A percentile compares a stretch with the other conserved stretches of the same genome.
phyloP scores from a whole-genome alignment of 495 filamentous ascomycete species.

The Xylaria nigripes region DNA sequence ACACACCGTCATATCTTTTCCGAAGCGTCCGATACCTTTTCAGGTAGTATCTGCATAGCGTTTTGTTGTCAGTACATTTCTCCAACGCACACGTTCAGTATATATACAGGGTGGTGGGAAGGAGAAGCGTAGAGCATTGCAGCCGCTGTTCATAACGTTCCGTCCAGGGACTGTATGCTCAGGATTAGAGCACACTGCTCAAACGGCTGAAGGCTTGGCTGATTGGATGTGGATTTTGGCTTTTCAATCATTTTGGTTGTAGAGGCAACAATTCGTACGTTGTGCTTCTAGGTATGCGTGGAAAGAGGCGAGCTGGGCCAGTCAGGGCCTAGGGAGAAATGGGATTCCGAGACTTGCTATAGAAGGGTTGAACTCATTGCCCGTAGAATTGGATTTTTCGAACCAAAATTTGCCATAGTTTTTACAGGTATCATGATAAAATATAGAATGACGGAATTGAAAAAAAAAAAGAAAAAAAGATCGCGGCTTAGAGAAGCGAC shows the following conservation, averaged over 20 bases:
- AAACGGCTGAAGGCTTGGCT: not conserved
- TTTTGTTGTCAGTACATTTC: constrained; percentile 4
- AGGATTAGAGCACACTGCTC: not conserved
- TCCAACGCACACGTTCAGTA: not conserved
- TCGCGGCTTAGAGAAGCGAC: not conserved
- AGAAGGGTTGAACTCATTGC: no score
- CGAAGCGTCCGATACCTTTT: constrained; percentile 86
- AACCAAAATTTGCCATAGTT: no score
- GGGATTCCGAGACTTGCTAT: no score
- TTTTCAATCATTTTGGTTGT: not conserved
- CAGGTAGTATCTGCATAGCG: constrained; percentile 70
- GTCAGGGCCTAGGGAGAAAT: no score
- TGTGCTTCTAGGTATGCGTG: no score
- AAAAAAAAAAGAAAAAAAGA: no score
- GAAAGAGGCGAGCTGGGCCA: no score
- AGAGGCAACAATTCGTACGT: no score
- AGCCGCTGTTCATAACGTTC: not conserved
- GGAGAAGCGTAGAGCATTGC: not conserved
- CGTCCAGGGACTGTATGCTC: not conserved
- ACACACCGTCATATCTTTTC: constrained; percentile 60
- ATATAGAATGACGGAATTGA: no score
- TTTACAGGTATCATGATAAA: no score
- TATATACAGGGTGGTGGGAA: not conserved
- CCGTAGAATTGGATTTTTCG: no score
- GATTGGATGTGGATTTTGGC: constrained; percentile 3